These are phyloP conservation scores for Citrus medica DNA, from an alignment of 345 rosid genomes.

Conservation along the genomic window DNA sequence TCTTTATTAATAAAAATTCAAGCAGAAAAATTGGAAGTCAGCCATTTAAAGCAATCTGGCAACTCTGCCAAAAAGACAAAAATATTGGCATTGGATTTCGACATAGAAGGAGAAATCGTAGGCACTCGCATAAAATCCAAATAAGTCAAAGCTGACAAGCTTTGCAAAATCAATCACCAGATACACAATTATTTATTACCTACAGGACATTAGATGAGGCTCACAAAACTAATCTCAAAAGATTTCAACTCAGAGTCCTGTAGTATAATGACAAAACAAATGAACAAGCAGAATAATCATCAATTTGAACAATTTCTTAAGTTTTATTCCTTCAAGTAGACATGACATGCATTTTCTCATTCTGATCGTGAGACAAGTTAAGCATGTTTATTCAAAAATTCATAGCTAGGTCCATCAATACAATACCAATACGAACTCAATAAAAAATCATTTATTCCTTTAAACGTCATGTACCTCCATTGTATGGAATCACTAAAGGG, in stretches of 20 bases:
- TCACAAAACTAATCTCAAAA: background rate
- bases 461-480: background rate
- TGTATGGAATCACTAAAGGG: background rate
- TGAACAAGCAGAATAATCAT: background rate
- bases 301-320: background rate
- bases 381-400: background rate
- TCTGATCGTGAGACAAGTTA: background rate
- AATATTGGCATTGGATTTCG: background rate
- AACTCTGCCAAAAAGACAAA: background rate
- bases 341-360: background rate
- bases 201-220: background rate
- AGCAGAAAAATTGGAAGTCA: background rate
- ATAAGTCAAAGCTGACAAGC: background rate
- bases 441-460: background rate
- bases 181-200: background rate
- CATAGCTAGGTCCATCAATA: background rate
- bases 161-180: background rate
- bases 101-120: background rate
- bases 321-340: background rate
- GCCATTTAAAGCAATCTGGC: background rate
- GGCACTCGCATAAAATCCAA: background rate
- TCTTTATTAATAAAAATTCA: background rate
- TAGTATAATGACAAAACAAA: background rate
- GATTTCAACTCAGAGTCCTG: background rate
- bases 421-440: background rate